A percentile compares a stretch with the other conserved stretches of the same genome.
These are phyloP conservation scores for Nakazawaea laoshanensis DNA, from an alignment of 805 yeast species.

Conservation along the genomic window DNA sequence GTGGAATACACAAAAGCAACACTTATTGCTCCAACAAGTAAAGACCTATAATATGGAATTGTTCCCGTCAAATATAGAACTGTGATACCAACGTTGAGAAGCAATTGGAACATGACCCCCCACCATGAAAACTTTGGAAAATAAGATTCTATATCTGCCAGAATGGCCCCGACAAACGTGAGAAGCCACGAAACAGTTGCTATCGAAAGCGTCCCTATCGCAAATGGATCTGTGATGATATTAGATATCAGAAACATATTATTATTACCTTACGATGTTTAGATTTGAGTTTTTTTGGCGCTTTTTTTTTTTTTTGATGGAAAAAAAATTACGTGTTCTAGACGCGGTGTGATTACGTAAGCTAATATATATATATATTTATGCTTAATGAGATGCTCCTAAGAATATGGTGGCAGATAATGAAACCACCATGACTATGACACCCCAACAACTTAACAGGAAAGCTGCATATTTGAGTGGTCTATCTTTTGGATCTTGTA, in stretches of 20 bases:
- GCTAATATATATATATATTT: too few relatives aligned
- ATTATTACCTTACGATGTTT: neutral
- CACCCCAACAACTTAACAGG: slow-evolving; percentile 58
- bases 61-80: slow-evolving; percentile 50
- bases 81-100: slow-evolving; percentile 44
- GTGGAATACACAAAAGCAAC: slow-evolving; percentile 80
- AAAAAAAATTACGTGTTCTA: neutral
- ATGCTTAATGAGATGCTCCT: slow-evolving; percentile 19
- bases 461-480: slow-evolving; percentile 40
- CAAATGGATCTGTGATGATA: slow-evolving; percentile 78
- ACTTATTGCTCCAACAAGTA: slow-evolving; percentile 48
- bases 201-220: slow-evolving; percentile 70
- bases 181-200: slow-evolving; percentile 78
- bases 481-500: slow-evolving; percentile 41
- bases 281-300: neutral
- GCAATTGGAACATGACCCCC: slow-evolving; percentile 78
- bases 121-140: slow-evolving; percentile 94
- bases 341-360: too few relatives aligned
- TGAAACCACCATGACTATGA: slow-evolving; percentile 63
- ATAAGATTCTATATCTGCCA: slow-evolving; percentile 30
- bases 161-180: slow-evolving; percentile 80
- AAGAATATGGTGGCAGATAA: slow-evolving; percentile 26
- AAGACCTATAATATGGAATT: slow-evolving; percentile 59
- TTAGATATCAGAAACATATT: slow-evolving; percentile 25
- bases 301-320: too few relatives aligned